Conservation (phyloP, 495 filamentous ascomycete species). For the Cercophora sp. region DNA sequence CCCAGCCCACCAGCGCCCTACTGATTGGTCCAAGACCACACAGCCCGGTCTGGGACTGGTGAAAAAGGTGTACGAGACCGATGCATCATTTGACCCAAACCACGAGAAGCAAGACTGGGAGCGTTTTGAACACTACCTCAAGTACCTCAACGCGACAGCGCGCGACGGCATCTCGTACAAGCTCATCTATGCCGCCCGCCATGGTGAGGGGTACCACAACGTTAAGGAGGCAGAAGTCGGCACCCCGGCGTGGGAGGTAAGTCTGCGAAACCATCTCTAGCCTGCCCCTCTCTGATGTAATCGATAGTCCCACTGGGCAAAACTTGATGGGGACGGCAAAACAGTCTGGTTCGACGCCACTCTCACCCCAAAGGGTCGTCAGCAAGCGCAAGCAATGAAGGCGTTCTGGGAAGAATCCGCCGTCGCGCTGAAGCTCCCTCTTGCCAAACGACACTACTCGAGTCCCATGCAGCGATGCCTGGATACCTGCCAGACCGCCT, state of each 20-base stretch:
- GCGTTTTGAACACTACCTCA: slow-evolving; percentile 28
- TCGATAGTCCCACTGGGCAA: slow-evolving; percentile 57
- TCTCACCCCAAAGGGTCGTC: slow-evolving; percentile 56
- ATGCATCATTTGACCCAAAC: slow-evolving; percentile 17
- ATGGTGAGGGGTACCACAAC: slow-evolving; percentile 38
- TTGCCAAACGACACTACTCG: slow-evolving; percentile 62
- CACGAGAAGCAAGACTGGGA: slow-evolving; percentile 26
- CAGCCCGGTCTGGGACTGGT: slow-evolving; percentile 29
- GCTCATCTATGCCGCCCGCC: slow-evolving; percentile 31
- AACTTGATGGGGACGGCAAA: slow-evolving; percentile 62
- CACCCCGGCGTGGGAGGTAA: slow-evolving; percentile 30
- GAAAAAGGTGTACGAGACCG: slow-evolving; percentile 26
- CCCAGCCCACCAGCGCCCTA: too few relatives aligned
- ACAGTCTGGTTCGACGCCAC: slow-evolving; percentile 66
- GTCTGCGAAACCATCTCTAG: background rate
- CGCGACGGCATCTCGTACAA: slow-evolving; percentile 26
- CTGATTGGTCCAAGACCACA: too few relatives aligned
- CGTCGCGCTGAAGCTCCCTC: slow-evolving; percentile 51
- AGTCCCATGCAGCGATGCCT: slow-evolving; percentile 67
- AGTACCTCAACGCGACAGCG: slow-evolving; percentile 20
- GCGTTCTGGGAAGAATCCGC: slow-evolving; percentile 60
- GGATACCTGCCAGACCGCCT: slow-evolving; percentile 60
- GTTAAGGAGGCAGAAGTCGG: slow-evolving; percentile 33
- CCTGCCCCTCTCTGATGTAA: background rate
- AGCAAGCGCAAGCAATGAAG: slow-evolving; percentile 60